phyloP scores from a whole-genome alignment of 2,329 filamentous ascomycete species.

The Didymella segeticola region DNA sequence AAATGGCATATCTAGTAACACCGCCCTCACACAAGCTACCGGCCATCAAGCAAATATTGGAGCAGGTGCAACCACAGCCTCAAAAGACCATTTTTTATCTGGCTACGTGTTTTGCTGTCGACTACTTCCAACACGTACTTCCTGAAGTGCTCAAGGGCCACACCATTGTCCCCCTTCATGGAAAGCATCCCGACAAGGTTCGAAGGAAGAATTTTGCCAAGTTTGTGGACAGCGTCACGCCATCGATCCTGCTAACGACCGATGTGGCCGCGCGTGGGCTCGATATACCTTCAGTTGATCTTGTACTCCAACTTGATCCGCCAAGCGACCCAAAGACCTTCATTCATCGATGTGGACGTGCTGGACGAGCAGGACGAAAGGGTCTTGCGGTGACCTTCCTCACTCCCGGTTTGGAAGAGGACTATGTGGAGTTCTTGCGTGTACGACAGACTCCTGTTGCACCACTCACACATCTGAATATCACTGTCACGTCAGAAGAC shows the following conservation, averaged over 20 bases:
- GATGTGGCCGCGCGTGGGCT: slow-evolving; percentile 90
- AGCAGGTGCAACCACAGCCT: slow-evolving; percentile 72
- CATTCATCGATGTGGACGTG: slow-evolving; percentile 69
- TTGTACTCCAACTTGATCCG: slow-evolving; percentile 88
- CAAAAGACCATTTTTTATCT: slow-evolving; percentile 90
- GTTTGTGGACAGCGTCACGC: slow-evolving; percentile 76
- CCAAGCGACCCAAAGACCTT: slow-evolving; percentile 87
- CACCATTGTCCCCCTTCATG: slow-evolving; percentile 81
- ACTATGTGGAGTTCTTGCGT: slow-evolving; percentile 86
- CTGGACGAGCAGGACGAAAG: slow-evolving; percentile 69
- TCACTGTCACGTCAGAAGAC: slow-evolving; percentile 67
- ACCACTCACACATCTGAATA: slow-evolving; percentile 63
- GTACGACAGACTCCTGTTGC: slow-evolving; percentile 85
- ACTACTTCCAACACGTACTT: slow-evolving; percentile 87
- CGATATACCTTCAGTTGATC: slow-evolving; percentile 89
- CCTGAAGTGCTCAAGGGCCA: slow-evolving; percentile 75
- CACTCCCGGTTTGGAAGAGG: slow-evolving; percentile 82
- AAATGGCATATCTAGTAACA: slow-evolving; percentile 83
- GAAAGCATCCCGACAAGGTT: slow-evolving; percentile 87
- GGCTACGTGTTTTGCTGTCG: slow-evolving; percentile 91
- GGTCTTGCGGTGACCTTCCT: slow-evolving; percentile 87
- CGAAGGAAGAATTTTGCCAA: slow-evolving; percentile 85
- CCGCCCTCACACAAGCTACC: slow-evolving; percentile 83
- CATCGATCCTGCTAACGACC: slow-evolving; percentile 86
- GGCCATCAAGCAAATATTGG: slow-evolving; percentile 72